Evolutionary conservation across 495 filamentous ascomycete species (phyloP), one percentile per base, ranked within the genome.

Genomic region (Daldinia bambusicola): DNA sequence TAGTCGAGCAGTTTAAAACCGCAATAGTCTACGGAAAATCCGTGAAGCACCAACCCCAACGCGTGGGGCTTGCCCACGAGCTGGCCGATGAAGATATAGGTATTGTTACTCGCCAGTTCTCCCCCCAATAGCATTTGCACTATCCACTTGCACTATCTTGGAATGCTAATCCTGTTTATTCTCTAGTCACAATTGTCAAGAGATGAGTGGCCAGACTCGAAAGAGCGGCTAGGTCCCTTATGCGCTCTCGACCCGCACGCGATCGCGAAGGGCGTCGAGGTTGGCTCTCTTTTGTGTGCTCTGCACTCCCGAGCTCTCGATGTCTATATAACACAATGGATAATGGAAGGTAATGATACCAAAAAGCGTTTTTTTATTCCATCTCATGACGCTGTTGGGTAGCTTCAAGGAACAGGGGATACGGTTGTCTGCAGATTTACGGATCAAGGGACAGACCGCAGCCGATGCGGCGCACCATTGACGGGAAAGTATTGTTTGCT

Each of bases 11-110:
- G 72, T 99, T 99, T 87, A 95, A 93, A 83, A 85, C 89, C 37
- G 95, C 95, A 16, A 90, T 99, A 79, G 95, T 99, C 52, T 99
- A 98, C 80, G 95, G 95, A 57, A 93, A 93, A 74, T 97, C 94
- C 43, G 95, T 99, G 40, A 98, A 97, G 86, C 95, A 99, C 84
- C 95, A 99, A 82, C 95, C 95, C 68, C 96, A 98, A 83, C 88
- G 93, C 67, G 95, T 99, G 66, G 95, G 95, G 61, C 86, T 99
- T 65, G 81, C 89, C 20, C 95, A 99, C 80, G 92, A 97, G 84
- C 85, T 99, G 74, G 92, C 88, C 53, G 95, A 99, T 80, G 95
- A 98, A 82, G 95, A 99, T 82, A 97, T 99, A 79, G 92, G 95
- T 97, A 86, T 68, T 56, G 60, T 66, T 50, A 7, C 41, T 71